Evolutionary conservation across 176 grass and related monocot genomes (phyloP).

Genomic region (Bothriochloa decipiens): DNA sequence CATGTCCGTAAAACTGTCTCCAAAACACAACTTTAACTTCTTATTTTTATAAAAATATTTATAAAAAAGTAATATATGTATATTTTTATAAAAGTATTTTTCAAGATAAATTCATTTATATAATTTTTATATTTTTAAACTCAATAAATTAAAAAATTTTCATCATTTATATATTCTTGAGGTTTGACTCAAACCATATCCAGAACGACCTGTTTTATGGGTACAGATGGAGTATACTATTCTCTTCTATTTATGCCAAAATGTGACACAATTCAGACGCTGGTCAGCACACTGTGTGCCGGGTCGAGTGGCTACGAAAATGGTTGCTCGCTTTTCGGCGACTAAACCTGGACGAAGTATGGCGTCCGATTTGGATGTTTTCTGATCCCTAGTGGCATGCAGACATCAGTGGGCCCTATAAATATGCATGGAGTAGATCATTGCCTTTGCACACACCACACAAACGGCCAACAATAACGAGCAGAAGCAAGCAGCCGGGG

Average conservation of each 20-base stretch:
- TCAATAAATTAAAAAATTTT: no score
- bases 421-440: background rate
- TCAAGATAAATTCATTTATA: no score
- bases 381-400: background rate
- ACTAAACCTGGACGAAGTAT: slow-evolving; percentile 22
- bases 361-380: slow-evolving; percentile 2
- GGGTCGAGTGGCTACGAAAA: background rate
- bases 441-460: background rate
- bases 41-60: no score
- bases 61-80: no score
- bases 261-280: background rate
- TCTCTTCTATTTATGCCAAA: background rate
- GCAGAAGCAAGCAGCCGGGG: background rate
- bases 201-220: no score
- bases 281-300: background rate
- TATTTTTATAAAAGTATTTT: no score
- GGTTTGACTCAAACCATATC: no score
- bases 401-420: background rate
- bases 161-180: no score
- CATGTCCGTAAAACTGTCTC: no score
- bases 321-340: slow-evolving; percentile 15
- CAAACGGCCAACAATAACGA: background rate
- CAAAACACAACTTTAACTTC: no score
- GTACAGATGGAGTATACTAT: no score
- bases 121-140: no score